Conservation (phyloP, 768 basidiomycete species). For the Mycena pura region DNA sequence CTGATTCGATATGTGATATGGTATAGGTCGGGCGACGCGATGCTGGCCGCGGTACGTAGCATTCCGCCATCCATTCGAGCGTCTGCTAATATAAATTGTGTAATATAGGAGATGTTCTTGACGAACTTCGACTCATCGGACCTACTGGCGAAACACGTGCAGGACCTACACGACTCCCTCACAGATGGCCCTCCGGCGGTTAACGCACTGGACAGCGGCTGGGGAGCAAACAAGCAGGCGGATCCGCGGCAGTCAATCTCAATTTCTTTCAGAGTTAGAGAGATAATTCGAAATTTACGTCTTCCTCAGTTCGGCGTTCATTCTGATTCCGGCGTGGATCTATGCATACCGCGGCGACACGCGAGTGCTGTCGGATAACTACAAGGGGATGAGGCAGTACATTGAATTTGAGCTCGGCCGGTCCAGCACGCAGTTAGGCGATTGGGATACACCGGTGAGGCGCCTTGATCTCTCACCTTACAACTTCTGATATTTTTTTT, state of each 20-base stretch:
- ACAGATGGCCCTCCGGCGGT: constrained; percentile 33
- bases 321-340: constrained; percentile 37
- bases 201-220: constrained; percentile 34
- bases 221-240: constrained; percentile 35
- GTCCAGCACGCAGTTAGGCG: constrained; percentile 37
- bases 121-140: constrained; percentile 32
- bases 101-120: constrained; percentile 36
- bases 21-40: constrained; percentile 33
- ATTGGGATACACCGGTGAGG: constrained; percentile 55
- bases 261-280: not conserved
- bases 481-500: not conserved
- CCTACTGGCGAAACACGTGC: constrained; percentile 33
- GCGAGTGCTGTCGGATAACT: constrained; percentile 30
- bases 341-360: constrained; percentile 35
- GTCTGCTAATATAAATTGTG: too few relatives aligned
- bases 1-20: not conserved
- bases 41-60: constrained; percentile 33
- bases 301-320: constrained; percentile 32
- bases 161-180: constrained; percentile 34
- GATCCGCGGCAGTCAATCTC: constrained; percentile 35
- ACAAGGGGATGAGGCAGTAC: constrained; percentile 35
- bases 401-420: constrained; percentile 34
- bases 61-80: too few relatives aligned
- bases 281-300: not conserved
- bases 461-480: constrained; percentile 47